Percentiles rank a stretch among this genome's conserved stretches.
Conservation (phyloP, 192 early-diverging fungal species). For the Funneliformis mosseae region DNA sequence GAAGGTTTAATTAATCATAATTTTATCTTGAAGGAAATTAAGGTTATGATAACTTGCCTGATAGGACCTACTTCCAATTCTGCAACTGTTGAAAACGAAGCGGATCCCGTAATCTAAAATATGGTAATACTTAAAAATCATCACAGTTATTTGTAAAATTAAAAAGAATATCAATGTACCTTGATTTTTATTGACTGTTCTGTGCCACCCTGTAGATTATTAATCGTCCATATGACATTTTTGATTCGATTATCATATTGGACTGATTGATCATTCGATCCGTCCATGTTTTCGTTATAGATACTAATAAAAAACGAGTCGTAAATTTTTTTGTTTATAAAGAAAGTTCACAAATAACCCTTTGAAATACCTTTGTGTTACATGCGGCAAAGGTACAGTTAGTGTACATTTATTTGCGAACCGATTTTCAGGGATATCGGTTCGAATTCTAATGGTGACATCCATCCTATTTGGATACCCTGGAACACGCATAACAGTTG, state of each 20-base stretch:
- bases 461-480: conserved; percentile 17
- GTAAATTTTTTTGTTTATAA: background rate
- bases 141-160: background rate
- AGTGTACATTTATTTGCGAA: background rate
- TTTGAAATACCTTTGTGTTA: conserved; percentile 20
- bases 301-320: background rate
- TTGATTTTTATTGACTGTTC: conserved; percentile 22
- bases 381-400: conserved; percentile 5
- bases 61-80: conserved; percentile 25
- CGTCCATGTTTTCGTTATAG: background rate
- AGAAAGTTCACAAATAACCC: too few relatives aligned
- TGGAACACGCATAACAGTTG: background rate
- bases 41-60: background rate
- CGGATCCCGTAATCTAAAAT: conserved; percentile 2
- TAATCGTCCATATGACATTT: conserved; percentile 19
- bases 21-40: background rate
- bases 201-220: conserved; percentile 18
- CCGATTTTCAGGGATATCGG: conserved; percentile 19
- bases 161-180: background rate
- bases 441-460: conserved; percentile 8
- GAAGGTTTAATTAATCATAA: background rate
- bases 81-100: background rate
- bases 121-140: background rate
- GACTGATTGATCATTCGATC: background rate
- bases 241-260: conserved; percentile 9